Percentiles rank a stretch among this genome's conserved stretches.
Evolutionary conservation across 140 eudicot genomes (phyloP).

Genomic region (Flaveria floridana): DNA sequence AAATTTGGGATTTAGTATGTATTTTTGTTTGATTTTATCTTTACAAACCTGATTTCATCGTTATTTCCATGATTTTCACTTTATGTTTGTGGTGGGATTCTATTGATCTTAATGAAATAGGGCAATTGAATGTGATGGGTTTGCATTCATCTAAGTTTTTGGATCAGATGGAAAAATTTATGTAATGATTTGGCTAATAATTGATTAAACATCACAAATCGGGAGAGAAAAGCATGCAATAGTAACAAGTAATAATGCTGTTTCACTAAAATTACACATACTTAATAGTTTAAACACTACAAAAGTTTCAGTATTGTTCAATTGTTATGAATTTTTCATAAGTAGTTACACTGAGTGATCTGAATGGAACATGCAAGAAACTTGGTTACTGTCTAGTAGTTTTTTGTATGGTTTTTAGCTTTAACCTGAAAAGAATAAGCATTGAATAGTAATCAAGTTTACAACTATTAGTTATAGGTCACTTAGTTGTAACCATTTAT

Average conservation of each 20-base stretch:
- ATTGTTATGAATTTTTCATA: neutral
- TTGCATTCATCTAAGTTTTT: neutral
- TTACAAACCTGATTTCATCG: neutral
- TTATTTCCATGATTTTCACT: constrained; percentile 1
- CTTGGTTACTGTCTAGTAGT: neutral
- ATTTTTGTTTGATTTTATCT: constrained; percentile 5
- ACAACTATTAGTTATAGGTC: neutral
- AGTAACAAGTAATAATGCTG: neutral
- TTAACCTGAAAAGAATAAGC: neutral
- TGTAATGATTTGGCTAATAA: constrained; percentile 3
- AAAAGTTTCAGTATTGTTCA: neutral
- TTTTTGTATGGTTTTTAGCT: neutral
- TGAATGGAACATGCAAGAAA: neutral
- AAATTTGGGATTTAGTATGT: no score
- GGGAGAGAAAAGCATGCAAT: neutral
- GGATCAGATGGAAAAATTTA: neutral
- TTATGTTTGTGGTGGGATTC: no score
- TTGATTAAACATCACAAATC: constrained; percentile 5
- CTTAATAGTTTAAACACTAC: neutral
- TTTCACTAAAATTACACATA: neutral
- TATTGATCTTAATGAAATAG: no score
- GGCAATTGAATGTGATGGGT: neutral
- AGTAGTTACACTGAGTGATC: neutral
- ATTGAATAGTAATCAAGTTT: neutral
- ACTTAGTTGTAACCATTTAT: neutral